These are phyloP conservation scores for Hygrocybe coccinea DNA, from an alignment of 768 basidiomycete genomes.

Conservation along the genomic window DNA sequence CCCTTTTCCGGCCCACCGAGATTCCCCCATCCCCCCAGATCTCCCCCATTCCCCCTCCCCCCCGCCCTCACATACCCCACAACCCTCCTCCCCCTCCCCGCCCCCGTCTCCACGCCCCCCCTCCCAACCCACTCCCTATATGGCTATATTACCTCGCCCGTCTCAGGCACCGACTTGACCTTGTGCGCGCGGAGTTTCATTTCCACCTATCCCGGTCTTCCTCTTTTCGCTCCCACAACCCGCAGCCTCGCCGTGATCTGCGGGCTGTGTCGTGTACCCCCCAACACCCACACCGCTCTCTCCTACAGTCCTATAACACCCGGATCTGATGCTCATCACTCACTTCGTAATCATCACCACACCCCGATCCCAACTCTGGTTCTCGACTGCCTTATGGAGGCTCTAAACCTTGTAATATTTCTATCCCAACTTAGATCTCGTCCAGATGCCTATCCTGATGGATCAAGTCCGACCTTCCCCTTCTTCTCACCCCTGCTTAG, in stretches of 20 bases:
- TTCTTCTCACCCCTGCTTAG: slow-evolving; percentile 5
- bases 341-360: too few relatives aligned
- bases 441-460: not conserved
- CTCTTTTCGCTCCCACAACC: not conserved
- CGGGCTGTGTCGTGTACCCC: not conserved
- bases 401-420: too few relatives aligned
- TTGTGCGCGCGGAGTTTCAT: not conserved
- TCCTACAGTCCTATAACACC: too few relatives aligned
- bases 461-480: not conserved
- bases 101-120: slow-evolving; percentile 12
- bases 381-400: too few relatives aligned
- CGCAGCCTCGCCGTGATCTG: not conserved
- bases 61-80: not conserved
- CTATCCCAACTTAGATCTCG: too few relatives aligned
- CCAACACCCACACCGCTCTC: too few relatives aligned
- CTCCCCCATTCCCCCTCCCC: not conserved
- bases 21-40: not conserved
- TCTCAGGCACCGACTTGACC: not conserved
- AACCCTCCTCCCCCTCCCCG: not conserved
- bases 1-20: not conserved
- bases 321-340: too few relatives aligned
- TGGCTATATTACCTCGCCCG: not conserved
- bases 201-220: not conserved
- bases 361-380: too few relatives aligned
- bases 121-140: slow-evolving; percentile 10